Base-by-base conservation (phyloP, 352 stramenopile species). In the Globisporangium polare region DNA sequence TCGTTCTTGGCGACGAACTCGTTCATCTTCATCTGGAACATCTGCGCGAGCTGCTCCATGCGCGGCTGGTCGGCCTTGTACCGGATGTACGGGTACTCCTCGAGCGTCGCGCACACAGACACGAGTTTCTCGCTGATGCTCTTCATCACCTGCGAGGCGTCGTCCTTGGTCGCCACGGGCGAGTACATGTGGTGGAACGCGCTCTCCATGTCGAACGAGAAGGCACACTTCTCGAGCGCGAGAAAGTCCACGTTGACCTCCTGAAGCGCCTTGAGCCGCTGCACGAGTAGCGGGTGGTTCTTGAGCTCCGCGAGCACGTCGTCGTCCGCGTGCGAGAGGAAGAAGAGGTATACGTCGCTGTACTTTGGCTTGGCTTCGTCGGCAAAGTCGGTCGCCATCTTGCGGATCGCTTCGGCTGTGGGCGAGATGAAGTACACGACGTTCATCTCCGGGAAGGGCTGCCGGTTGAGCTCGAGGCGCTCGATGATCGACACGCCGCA, bases 161-260 rank as follows among this genome's bases (percentile, higher is more conserved):
- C 78, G 20, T 78, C 72, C 39, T 75, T 78, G 13, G 68, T 76
- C 10, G 74, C 66, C 3, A 67, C 63, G 3, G 84, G 86, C 0
- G 83, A 95, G 62, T 95, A 97, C 20, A 97, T 57, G 22, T 78
- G 70, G 64, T 89, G 79, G 59, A 96, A 86, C 1, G 83, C 75
- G 33, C 77, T 64, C n/a, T 66, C 67, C 76, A 98, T 95, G 65
- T 98, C 94, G 17, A 99, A 88, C 55, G 95, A 94, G 72, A 98
- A 99, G 0, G 90, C 84, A 51, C 94, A 90, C 53, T 94, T 87
- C 66, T 99, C 95, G 29, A 97, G 76, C 4, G 94, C 89, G 51
- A 99, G 74, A 73, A 98, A 99, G 74, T 99, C 92, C 7, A 98
- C 72, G 68, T 99, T 98, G 17, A 99, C 86, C 71, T 99, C 97